Percentiles rank a stretch among this genome's conserved stretches.
phyloP scores from a whole-genome alignment of 2,329 filamentous ascomycete genomes.

The Herpomyces periplanetae region DNA sequence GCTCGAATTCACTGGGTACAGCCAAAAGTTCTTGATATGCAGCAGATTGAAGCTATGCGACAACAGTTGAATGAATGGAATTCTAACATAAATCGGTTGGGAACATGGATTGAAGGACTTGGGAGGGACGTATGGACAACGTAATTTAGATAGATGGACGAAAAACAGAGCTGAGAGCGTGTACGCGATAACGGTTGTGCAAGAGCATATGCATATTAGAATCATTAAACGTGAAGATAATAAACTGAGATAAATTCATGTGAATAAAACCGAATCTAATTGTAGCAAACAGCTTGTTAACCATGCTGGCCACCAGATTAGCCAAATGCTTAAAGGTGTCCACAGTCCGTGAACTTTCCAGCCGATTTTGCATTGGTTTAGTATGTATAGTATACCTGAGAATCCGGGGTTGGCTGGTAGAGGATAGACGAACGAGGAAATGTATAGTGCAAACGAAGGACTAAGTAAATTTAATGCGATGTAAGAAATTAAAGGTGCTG shows the following conservation, averaged over 20 bases:
- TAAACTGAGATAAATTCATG: not conserved
- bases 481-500: conserved; percentile 1
- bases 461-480: conserved; percentile 4
- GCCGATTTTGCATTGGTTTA: conserved; percentile 37
- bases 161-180: too few relatives aligned
- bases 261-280: conserved; percentile 1
- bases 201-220: too few relatives aligned
- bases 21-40: conserved; percentile 82
- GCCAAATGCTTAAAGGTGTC: conserved; percentile 62
- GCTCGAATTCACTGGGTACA: conserved; percentile 96
- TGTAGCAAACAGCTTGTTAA: conserved; percentile 12
- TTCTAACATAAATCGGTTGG: conserved; percentile 66
- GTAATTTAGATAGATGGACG: too few relatives aligned
- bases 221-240: not conserved
- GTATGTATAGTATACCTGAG: conserved; percentile 15
- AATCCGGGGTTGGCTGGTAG: too few relatives aligned
- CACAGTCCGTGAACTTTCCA: conserved; percentile 72
- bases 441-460: conserved; percentile 6
- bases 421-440: too few relatives aligned
- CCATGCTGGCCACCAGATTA: conserved; percentile 86
- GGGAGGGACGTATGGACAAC: conserved; percentile 89
- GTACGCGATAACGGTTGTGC: too few relatives aligned
- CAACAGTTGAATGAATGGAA: conserved; percentile 70
- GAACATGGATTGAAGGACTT: conserved; percentile 78
- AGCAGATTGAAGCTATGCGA: conserved; percentile 75